phyloP scores from a whole-genome alignment of 2,329 filamentous ascomycete genomes.

The Aspergillus vadensis region DNA sequence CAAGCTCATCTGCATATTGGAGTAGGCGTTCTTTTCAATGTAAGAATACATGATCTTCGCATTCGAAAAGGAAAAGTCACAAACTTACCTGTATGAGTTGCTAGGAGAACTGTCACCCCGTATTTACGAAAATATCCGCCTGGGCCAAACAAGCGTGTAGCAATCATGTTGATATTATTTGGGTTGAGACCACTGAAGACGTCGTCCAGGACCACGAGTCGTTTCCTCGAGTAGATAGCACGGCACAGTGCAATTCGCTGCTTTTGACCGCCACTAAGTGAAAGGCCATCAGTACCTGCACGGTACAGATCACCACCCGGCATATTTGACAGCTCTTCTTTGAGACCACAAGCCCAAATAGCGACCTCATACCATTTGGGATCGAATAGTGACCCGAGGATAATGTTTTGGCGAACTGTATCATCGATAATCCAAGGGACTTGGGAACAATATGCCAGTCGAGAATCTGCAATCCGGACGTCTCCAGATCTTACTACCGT shows the following conservation, averaged over 20 bases:
- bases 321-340: slow-evolving; percentile 32
- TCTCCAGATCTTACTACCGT: slow-evolving; percentile 10
- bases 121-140: neutral
- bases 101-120: neutral
- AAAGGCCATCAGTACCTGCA: slow-evolving; percentile 46
- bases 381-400: slow-evolving; percentile 26
- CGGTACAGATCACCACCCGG: slow-evolving; percentile 36
- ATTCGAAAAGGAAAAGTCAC: neutral
- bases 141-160: neutral
- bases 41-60: neutral
- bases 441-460: slow-evolving; percentile 27
- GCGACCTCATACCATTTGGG: slow-evolving; percentile 32
- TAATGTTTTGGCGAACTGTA: slow-evolving; percentile 29
- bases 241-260: slow-evolving; percentile 37
- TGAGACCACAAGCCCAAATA: slow-evolving; percentile 28
- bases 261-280: slow-evolving; percentile 51
- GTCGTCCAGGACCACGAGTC: neutral
- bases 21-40: neutral
- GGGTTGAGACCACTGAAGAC: slow-evolving; percentile 7
- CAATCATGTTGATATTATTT: neutral
- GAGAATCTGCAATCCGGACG: neutral
- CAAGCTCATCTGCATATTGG: neutral
- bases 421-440: slow-evolving; percentile 24
- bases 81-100: slow-evolving; percentile 6
- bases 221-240: slow-evolving; percentile 2